These are phyloP conservation scores for Ilex aquifolium DNA, from an alignment of 257 asterid species.

Conservation along the genomic window DNA sequence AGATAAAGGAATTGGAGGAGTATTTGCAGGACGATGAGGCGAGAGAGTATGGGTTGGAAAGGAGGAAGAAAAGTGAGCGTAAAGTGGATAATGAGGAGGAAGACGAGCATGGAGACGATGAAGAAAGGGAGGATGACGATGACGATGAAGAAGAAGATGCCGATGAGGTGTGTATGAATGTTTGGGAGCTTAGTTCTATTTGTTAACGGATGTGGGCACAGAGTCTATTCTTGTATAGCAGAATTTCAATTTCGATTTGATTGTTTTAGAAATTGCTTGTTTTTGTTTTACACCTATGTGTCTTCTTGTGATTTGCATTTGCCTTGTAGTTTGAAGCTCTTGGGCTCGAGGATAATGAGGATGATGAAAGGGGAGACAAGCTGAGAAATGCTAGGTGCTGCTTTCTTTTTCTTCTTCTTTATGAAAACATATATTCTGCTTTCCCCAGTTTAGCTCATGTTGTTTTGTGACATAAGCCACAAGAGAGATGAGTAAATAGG, in stretches of 20 bases:
- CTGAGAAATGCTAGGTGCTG: slow-evolving; percentile 56
- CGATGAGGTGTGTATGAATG: slow-evolving; percentile 43
- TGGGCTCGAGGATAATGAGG: slow-evolving; percentile 51
- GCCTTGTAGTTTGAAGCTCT: slow-evolving; percentile 56
- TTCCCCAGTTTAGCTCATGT: too few relatives aligned
- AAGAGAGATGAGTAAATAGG: too few relatives aligned
- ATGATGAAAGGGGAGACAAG: slow-evolving; percentile 37
- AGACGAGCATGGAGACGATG: slow-evolving; percentile 33
- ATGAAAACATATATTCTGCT: background rate
- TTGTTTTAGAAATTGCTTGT: slow-evolving; percentile 8
- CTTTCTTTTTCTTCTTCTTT: slow-evolving; percentile 6
- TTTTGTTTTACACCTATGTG: background rate
- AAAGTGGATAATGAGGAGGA: slow-evolving; percentile 17
- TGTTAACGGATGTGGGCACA: too few relatives aligned
- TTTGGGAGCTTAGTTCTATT: background rate
- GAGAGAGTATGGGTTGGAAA: slow-evolving; percentile 61
- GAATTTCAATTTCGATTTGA: background rate
- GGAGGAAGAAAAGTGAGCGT: slow-evolving; percentile 37
- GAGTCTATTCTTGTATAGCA: too few relatives aligned
- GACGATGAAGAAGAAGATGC: slow-evolving; percentile 36
- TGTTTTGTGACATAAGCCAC: too few relatives aligned
- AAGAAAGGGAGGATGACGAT: slow-evolving; percentile 28
- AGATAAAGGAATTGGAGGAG: slow-evolving; percentile 75
- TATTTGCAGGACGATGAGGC: slow-evolving; percentile 69
- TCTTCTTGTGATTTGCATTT: background rate